Evolutionary conservation across 352 stramenopile genomes (phyloP), one percentile per base, ranked within the genome.

Genomic region (Globisporangium polare): DNA sequence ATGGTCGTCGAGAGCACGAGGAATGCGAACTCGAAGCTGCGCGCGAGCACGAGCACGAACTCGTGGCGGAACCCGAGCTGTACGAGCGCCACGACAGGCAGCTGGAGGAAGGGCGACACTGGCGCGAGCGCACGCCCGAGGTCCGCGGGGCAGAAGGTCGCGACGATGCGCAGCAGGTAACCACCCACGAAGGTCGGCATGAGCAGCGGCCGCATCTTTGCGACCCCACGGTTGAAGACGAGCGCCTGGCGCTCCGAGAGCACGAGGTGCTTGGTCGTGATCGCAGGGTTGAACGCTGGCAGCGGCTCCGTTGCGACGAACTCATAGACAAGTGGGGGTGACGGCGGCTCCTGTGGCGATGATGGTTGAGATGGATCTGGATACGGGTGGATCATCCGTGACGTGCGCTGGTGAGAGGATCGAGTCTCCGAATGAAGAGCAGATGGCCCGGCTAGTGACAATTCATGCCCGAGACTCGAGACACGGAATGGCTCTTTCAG

Each of bases 1-100:
- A 56, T 39, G 9, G 12, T 62, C 18, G 43, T 35, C 17, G 43
- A 50, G 31, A 62, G 18, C 15, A 54, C 41, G 5, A 66, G 24
- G 26, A 56, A 56, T 24, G n/a, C 31, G 15, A 66, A 66, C n/a
- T 66, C 41, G 31, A 62, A 66, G 24, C 35, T 60, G 27, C 33
- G n/a, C 29, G 27, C 43, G 17, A 66, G 60, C 3, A 66, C 33
- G 43, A 22, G 33, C 12, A 62, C 42, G 33, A 62, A 43, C 8
- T 66, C 60, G 60, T 43, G 50, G 22, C 60, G 60, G 53, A 41
- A 56, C 29, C 42, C 26, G 22, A 54, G 22, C 5, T 62, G 42
- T 17, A 61, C 53, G 18, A 60, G 43, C 12, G 45, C 9, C 15
- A 35, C 39, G 20, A 45, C 52, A 0, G 60, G 60, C 0, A 66